Evolutionary conservation across 495 filamentous ascomycete species (phyloP).

Genomic region (Trichoderma gamsii): DNA sequence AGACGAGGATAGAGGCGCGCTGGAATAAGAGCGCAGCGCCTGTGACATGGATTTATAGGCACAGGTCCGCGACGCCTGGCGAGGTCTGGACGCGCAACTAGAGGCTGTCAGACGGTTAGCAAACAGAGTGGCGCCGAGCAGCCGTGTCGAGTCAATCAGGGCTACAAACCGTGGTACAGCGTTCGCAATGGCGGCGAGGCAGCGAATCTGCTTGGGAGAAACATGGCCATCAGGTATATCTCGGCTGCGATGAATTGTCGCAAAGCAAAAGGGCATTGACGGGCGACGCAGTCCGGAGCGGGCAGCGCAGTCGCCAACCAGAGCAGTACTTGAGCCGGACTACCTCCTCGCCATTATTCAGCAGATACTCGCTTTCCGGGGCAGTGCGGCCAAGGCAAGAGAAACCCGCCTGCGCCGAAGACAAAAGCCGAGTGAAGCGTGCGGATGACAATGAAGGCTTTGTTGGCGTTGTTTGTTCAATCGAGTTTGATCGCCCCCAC

Average conservation of each 20-base stretch:
- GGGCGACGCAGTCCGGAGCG: conserved; percentile 1
- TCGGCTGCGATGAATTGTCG: conserved; percentile 3
- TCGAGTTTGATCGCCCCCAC: neutral
- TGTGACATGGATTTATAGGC: neutral
- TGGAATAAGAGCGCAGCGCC: neutral
- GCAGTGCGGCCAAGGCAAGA: neutral
- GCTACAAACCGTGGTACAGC: neutral
- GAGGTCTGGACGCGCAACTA: neutral
- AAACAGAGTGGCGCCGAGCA: neutral
- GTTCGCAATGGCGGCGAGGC: neutral
- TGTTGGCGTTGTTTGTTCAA: too few species aligned
- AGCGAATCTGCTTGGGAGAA: neutral
- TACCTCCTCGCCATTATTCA: neutral
- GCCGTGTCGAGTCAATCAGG: neutral
- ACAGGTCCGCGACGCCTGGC: neutral
- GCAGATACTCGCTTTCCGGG: neutral
- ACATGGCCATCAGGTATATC: neutral
- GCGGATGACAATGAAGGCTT: too few species aligned
- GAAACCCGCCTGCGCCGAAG: neutral
- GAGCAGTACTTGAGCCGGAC: neutral
- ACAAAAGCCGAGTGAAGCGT: neutral
- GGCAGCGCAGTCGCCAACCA: conserved; percentile 6
- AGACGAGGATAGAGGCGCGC: conserved; percentile 17
- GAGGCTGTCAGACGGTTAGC: neutral
- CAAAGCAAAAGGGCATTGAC: neutral